Evolutionary conservation across 352 stramenopile genomes (phyloP).

Genomic region (Poterioochromonas sp.): DNA sequence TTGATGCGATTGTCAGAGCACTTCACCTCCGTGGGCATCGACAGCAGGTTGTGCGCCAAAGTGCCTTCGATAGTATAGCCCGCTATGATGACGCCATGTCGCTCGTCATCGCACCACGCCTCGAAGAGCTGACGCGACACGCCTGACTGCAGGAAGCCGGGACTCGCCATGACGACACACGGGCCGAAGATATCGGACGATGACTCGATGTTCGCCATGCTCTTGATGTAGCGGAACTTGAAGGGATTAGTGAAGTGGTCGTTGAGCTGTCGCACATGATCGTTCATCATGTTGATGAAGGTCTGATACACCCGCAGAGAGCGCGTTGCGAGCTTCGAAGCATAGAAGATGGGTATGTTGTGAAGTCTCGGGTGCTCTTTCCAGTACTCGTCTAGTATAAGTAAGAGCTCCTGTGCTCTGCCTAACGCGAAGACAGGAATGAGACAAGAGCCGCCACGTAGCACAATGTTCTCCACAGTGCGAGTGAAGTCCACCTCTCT

Average conservation of each 20-base stretch:
- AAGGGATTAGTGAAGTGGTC: slow-evolving; percentile 4
- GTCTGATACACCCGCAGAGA: slow-evolving; percentile 95
- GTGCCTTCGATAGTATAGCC: slow-evolving; percentile 97
- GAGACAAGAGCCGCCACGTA: slow-evolving; percentile 85
- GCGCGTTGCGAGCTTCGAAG: slow-evolving; percentile 81
- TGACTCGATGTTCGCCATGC: not conserved
- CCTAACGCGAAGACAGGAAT: slow-evolving; percentile 97
- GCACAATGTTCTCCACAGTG: slow-evolving; percentile 88
- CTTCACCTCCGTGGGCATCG: slow-evolving; percentile 85
- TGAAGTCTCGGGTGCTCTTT: slow-evolving; percentile 62
- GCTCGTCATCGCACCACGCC: slow-evolving; percentile 90
- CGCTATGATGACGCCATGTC: slow-evolving; percentile 96
- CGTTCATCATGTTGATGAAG: slow-evolving; percentile 99
- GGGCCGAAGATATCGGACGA: slow-evolving; percentile 45
- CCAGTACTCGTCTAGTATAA: slow-evolving; percentile 99
- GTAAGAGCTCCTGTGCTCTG: slow-evolving; percentile 88
- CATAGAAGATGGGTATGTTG: slow-evolving; percentile 96
- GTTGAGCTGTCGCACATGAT: slow-evolving; percentile 59
- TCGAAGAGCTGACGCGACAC: slow-evolving; percentile 94
- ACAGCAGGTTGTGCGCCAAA: slow-evolving; percentile 91
- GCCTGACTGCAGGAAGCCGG: slow-evolving; percentile 96
- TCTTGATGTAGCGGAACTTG: not conserved
- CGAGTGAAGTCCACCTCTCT: slow-evolving; percentile 91
- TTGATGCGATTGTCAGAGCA: slow-evolving; percentile 82
- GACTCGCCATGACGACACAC: slow-evolving; percentile 94